Base-by-base conservation (phyloP, 768 basidiomycete genomes). In the Tulasnella sp. region DNA sequence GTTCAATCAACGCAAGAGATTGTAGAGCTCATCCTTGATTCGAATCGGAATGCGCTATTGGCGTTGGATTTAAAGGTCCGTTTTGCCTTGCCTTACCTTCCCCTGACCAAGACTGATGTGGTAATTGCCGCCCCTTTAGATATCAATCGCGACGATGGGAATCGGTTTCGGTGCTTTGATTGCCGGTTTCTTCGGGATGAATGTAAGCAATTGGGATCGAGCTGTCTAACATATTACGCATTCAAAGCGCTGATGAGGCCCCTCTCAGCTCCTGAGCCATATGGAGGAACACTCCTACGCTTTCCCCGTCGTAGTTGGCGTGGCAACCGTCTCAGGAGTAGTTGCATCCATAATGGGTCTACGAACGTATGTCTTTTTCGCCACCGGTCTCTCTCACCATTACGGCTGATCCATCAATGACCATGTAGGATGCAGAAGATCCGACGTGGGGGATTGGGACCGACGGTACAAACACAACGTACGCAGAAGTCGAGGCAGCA, bases 1-100 rank as follows among this genome's bases (percentile, higher is more conserved):
- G 89, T 98, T 41, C 87, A 92, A 72, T 92, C 92, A 11, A 98
- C 94, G 0, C 94, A 97, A 74, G 94, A 98, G 72, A 97, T 98
- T 54, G 90, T 94, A 1, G 94, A 98, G 70, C 78, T 98, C 60
- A 92, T 97, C 66, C 77, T 98, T 42, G 94, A 98, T 70, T 87
- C 92, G 49, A 96, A 96, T 73, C 85, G 94, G 49, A 98, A 98
- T 66, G 81, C 87, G 3, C 76, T 98, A 15, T 76, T 98, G 21
- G 89, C 90, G 48, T 79, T 98, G 31, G 93, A 97, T 71, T 76
- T 98, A 43, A 85, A 92, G 76, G 89, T 85, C 63, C 52, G 17
- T 24, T 9, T 22, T 12, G n/a, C 48, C 9, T 41, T 27, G 17
- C 5, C 5, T 29, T 3, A 44, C 30, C 43, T 56, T 30, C n/a